phyloP scores from a whole-genome alignment of 331 rosid genomes.

The Prunus yedoensis region DNA sequence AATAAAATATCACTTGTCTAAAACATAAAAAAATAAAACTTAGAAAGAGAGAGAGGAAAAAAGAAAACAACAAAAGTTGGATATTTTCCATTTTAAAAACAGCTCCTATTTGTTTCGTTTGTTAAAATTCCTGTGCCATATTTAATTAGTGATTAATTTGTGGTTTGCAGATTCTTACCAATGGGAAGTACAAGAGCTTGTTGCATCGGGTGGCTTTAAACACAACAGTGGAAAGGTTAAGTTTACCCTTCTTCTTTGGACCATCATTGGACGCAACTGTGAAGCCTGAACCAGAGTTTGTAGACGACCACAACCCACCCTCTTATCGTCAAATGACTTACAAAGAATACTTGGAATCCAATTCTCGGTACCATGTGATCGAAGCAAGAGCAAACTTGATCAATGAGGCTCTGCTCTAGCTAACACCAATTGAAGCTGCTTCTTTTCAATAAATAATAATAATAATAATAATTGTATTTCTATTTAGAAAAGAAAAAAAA shows the following conservation, averaged over 20 bases:
- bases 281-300: not conserved
- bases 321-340: not conserved
- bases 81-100: no score
- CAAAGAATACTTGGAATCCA: not conserved
- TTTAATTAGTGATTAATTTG: not conserved
- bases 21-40: no score
- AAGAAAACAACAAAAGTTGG: no score
- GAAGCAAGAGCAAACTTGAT: not conserved
- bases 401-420: not conserved
- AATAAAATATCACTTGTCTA: no score
- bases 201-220: constrained; percentile 1
- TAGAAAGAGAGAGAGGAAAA: no score
- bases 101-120: not conserved
- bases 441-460: no score
- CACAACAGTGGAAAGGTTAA: not conserved
- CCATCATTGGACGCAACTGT: not conserved
- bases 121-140: not conserved
- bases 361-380: not conserved
- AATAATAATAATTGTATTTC: not conserved
- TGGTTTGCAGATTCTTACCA: not conserved
- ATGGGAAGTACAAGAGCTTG: constrained; percentile 5
- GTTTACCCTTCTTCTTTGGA: not conserved
- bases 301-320: not conserved
- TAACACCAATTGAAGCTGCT: no score
- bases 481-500: no score